Evolutionary conservation across 2,329 filamentous ascomycete species (phyloP).

Genomic region (Colletotrichum ledebouriae): DNA sequence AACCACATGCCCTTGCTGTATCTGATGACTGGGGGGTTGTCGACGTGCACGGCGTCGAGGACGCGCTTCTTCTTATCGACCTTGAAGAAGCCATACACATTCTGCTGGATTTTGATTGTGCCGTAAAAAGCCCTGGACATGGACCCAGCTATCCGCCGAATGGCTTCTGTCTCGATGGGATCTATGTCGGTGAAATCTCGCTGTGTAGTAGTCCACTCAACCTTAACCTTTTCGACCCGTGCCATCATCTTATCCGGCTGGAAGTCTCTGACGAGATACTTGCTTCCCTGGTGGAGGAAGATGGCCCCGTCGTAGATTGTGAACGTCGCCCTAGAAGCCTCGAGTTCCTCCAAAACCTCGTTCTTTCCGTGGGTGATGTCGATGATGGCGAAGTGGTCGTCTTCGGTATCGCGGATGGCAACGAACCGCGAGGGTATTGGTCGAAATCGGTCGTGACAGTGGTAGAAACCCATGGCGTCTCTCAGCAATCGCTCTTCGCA

Average conservation of each 20-base stretch:
- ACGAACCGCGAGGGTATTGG: constrained; percentile 87
- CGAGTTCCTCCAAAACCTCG: constrained; percentile 92
- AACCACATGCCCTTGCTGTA: constrained; percentile 95
- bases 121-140: constrained; percentile 85
- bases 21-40: constrained; percentile 91
- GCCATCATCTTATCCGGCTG: constrained; percentile 84
- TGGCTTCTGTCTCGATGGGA: constrained; percentile 90
- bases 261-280: constrained; percentile 92
- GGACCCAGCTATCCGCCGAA: constrained; percentile 76
- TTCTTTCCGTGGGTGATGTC: constrained; percentile 88
- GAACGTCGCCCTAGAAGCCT: constrained; percentile 93
- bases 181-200: constrained; percentile 96
- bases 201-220: constrained; percentile 95
- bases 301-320: constrained; percentile 98
- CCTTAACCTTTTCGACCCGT: constrained; percentile 87
- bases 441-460: constrained; percentile 89
- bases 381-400: constrained; percentile 94
- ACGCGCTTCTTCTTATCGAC: constrained; percentile 88
- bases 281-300: constrained; percentile 95
- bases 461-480: constrained; percentile 86
- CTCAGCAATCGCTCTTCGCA: constrained; percentile 79
- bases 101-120: constrained; percentile 85
- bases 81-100: constrained; percentile 98
- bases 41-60: constrained; percentile 91
- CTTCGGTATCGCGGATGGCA: constrained; percentile 87